phyloP scores from a whole-genome alignment of 2,329 filamentous ascomycete species.

The Parastagonospora avenae region DNA sequence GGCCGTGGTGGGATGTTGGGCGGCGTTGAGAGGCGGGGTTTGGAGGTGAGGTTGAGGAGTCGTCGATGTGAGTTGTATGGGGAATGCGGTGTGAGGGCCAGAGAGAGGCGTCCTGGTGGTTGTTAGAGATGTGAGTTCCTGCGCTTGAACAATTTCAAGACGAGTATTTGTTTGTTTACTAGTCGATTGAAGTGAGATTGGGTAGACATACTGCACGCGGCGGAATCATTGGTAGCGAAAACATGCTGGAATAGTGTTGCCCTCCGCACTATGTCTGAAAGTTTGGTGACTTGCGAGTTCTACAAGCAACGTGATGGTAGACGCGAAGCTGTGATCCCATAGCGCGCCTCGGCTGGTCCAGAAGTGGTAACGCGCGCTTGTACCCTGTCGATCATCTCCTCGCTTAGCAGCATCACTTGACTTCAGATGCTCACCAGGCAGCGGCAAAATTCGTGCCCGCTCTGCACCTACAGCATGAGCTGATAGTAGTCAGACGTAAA shows the following conservation, averaged over 20 bases:
- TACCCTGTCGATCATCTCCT: neutral
- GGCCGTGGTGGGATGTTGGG: constrained; percentile 22
- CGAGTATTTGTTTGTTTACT: constrained; percentile 6
- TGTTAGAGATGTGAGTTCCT: constrained; percentile 1
- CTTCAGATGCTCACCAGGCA: too few species aligned
- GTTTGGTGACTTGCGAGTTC: neutral
- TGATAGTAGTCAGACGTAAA: too few species aligned
- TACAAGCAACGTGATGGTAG: neutral
- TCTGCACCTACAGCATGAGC: too few species aligned
- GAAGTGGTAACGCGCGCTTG: neutral
- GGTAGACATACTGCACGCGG: constrained; percentile 17
- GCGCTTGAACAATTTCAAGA: neutral
- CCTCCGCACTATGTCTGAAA: neutral
- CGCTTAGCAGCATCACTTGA: too few species aligned
- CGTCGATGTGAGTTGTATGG: constrained; percentile 20
- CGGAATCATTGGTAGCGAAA: constrained; percentile 24
- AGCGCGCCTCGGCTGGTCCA: constrained; percentile 1
- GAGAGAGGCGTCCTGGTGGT: constrained; percentile 33
- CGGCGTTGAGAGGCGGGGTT: constrained; percentile 24
- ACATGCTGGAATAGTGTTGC: constrained; percentile 10
- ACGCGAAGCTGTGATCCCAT: constrained; percentile 7
- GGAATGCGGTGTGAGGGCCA: constrained; percentile 35
- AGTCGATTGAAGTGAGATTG: neutral
- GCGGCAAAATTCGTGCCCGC: too few species aligned
- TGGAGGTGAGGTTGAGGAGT: constrained; percentile 24